Conservation (phyloP, 2,329 filamentous ascomycete genomes). For the Parastagonospora avenae region DNA sequence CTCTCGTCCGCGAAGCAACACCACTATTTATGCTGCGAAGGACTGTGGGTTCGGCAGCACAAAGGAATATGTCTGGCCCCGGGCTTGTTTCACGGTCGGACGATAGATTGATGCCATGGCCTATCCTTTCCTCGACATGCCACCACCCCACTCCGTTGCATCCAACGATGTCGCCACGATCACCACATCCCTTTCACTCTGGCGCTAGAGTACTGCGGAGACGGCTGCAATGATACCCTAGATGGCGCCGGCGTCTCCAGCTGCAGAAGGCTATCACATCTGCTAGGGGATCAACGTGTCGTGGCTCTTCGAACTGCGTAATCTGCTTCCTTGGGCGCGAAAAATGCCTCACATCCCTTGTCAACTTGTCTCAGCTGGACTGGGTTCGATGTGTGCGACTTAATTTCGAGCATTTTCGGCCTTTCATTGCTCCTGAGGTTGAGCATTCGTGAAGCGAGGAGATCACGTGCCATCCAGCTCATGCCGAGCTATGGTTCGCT, state of each 20-base stretch:
- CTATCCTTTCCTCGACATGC: slow-evolving; percentile 47
- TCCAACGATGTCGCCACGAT: slow-evolving; percentile 55
- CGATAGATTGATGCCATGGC: slow-evolving; percentile 44
- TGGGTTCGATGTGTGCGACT: slow-evolving; percentile 19
- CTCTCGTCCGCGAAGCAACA: slow-evolving; percentile 25
- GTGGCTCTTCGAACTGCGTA: slow-evolving; percentile 54
- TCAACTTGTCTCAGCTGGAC: slow-evolving; percentile 40
- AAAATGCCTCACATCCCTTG: slow-evolving; percentile 49
- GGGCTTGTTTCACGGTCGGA: slow-evolving; percentile 39
- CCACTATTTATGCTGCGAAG: slow-evolving; percentile 50
- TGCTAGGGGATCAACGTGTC: slow-evolving; percentile 47
- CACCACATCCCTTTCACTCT: slow-evolving; percentile 49
- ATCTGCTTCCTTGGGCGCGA: slow-evolving; percentile 43
- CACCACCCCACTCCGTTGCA: slow-evolving; percentile 47
- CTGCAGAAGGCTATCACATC: slow-evolving; percentile 51
- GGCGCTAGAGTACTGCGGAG: slow-evolving; percentile 51
- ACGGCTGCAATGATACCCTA: slow-evolving; percentile 53
- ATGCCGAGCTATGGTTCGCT: slow-evolving; percentile 43
- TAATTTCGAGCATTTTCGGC: slow-evolving; percentile 37
- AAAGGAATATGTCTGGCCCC: slow-evolving; percentile 31
- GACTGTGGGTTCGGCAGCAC: slow-evolving; percentile 27
- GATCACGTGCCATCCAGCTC: slow-evolving; percentile 43
- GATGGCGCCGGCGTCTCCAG: slow-evolving; percentile 48
- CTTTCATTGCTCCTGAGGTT: slow-evolving; percentile 41
- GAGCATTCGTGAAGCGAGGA: slow-evolving; percentile 42